These are phyloP conservation scores for Scedosporium apiospermum DNA, from an alignment of 2,329 filamentous ascomycete genomes.

Conservation along the genomic window DNA sequence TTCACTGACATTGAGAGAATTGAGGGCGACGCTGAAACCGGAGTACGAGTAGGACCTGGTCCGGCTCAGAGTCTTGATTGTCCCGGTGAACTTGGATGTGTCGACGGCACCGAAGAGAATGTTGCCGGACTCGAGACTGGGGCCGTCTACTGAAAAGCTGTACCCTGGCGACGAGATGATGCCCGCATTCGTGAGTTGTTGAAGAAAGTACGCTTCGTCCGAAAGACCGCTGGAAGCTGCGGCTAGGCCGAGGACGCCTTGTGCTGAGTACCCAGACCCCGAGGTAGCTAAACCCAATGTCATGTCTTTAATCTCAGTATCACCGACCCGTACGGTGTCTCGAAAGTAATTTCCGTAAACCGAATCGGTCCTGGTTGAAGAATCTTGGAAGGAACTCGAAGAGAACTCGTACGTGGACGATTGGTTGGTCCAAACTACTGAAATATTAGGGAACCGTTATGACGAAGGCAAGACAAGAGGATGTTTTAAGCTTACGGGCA, in stretches of 20 bases:
- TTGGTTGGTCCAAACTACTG: conserved; percentile 47
- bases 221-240: conserved; percentile 35
- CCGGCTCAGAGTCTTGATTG: conserved; percentile 53
- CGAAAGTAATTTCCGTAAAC: conserved; percentile 66
- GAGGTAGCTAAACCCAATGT: conserved; percentile 67
- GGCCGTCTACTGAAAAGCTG: conserved; percentile 69
- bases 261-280: conserved; percentile 42
- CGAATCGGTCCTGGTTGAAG: conserved; percentile 54
- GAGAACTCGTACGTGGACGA: conserved; percentile 72
- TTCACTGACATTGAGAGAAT: conserved; percentile 37
- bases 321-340: conserved; percentile 58
- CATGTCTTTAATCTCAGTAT: conserved; percentile 40
- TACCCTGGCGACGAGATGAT: conserved; percentile 60
- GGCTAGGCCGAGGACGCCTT: conserved; percentile 83
- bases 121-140: conserved; percentile 53
- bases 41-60: conserved; percentile 30
- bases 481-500: conserved; percentile 11
- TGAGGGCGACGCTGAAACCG: conserved; percentile 31
- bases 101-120: conserved; percentile 72
- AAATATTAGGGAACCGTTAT: no score
- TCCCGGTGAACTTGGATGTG: conserved; percentile 51
- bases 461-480: background rate
- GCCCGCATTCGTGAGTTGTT: conserved; percentile 50
- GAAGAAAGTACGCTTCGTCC: conserved; percentile 57
- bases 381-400: conserved; percentile 73